A percentile compares a stretch with the other conserved stretches of the same genome.
phyloP scores from a whole-genome alignment of 1,284 basidiomycete genomes.

The Agaricales sp. region DNA sequence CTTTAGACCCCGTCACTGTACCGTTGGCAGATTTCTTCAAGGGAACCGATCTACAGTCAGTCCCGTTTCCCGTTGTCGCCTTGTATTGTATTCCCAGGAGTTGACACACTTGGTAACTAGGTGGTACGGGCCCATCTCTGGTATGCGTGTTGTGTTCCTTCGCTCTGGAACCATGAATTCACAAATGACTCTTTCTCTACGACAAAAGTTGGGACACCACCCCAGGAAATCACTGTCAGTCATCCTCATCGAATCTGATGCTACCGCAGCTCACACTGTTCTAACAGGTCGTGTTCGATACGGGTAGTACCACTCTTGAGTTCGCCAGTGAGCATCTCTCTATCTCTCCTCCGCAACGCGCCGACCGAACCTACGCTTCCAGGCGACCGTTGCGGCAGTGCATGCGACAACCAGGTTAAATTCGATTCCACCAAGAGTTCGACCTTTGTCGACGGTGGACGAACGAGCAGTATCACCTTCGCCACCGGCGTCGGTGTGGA shows the following conservation, averaged over 20 bases:
- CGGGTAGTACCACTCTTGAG: constrained; percentile 21
- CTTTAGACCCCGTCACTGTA: constrained; percentile 9
- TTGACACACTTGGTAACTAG: not conserved
- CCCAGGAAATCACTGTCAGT: constrained; percentile 15
- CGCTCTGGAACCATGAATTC: too few species aligned
- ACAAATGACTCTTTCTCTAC: too few species aligned
- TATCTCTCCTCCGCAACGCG: not conserved
- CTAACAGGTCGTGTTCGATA: constrained; percentile 20
- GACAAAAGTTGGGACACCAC: constrained; percentile 24
- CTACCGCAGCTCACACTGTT: not conserved
- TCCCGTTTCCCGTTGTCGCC: not conserved
- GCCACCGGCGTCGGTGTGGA: constrained; percentile 27
- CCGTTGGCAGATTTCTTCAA: constrained; percentile 22
- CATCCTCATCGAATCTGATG: not conserved
- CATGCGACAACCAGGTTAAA: constrained; percentile 20
- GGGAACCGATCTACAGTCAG: constrained; percentile 24
- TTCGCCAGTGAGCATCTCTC: constrained; percentile 16
- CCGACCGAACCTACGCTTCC: constrained; percentile 2
- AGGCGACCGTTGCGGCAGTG: constrained; percentile 16
- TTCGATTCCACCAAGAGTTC: constrained; percentile 23
- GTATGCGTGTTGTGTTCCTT: too few species aligned
- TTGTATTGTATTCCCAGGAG: not conserved
- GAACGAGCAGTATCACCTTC: constrained; percentile 17
- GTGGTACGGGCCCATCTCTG: constrained; percentile 21
- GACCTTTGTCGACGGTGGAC: constrained; percentile 19